Percentiles rank a stretch among this genome's conserved stretches.
Evolutionary conservation across 306 rosid species (phyloP).

Genomic region (Gleditsia sinensis): DNA sequence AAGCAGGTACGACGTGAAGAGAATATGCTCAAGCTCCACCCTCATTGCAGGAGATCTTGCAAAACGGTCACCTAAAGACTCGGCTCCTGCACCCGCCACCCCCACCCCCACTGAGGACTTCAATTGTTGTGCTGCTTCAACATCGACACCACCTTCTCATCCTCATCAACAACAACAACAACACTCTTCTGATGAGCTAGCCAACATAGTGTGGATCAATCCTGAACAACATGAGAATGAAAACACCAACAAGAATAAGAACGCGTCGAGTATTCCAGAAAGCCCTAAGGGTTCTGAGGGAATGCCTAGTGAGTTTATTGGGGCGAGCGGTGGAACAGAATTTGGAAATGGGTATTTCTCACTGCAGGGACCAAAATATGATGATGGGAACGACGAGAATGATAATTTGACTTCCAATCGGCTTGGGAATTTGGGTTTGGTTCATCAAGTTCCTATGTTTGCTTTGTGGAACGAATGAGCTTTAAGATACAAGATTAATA

Average conservation of each 20-base stretch:
- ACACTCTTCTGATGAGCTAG: conserved; percentile 59
- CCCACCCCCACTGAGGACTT: conserved; percentile 37
- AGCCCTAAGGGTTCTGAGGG: conserved; percentile 53
- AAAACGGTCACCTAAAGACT: conserved; percentile 66
- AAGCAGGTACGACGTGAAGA: conserved; percentile 91
- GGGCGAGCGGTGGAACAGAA: conserved; percentile 53
- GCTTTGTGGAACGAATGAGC: conserved; percentile 77
- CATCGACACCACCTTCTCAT: conserved; percentile 46
- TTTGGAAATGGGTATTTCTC: conserved; percentile 67
- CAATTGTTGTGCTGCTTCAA: conserved; percentile 44
- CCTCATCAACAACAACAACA: conserved; percentile 42
- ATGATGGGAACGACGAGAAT: conserved; percentile 55
- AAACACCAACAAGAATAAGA: conserved; percentile 18
- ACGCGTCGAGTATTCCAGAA: conserved; percentile 8
- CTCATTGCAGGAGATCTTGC: conserved; percentile 86
- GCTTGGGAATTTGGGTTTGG: conserved; percentile 61
- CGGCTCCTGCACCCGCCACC: neutral
- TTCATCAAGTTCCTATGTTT: conserved; percentile 79
- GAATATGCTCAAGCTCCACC: conserved; percentile 97
- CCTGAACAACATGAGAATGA: conserved; percentile 42
- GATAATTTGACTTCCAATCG: conserved; percentile 47
- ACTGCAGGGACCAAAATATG: conserved; percentile 58
- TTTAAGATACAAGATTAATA: neutral
- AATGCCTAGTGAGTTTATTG: conserved; percentile 46
- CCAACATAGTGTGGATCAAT: conserved; percentile 73